These are phyloP conservation scores for Pseudocercospora ulei DNA, from an alignment of 2,329 filamentous ascomycete genomes.

Conservation along the genomic window DNA sequence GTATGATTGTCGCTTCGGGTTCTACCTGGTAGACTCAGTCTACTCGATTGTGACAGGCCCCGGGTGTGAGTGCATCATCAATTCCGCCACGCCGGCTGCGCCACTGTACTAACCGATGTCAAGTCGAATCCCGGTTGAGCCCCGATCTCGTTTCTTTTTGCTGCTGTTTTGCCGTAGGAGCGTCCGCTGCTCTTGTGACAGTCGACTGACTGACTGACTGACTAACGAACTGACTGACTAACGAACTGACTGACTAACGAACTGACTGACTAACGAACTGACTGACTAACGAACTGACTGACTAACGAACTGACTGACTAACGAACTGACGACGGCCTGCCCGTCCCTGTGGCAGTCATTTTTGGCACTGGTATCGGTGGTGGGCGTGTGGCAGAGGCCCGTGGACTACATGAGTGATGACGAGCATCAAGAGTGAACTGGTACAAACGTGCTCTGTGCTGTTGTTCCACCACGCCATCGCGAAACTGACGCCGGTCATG, in stretches of 20 bases:
- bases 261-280: no score
- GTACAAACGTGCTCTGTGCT: neutral
- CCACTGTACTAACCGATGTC: no score
- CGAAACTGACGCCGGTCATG: neutral
- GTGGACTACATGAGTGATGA: neutral
- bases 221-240: no score
- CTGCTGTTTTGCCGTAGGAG: neutral
- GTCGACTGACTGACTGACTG: neutral
- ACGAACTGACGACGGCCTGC: neutral
- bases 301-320: no score
- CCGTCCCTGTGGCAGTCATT: neutral
- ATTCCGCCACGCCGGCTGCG: neutral
- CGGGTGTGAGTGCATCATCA: conserved; percentile 4
- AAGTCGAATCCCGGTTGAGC: conserved; percentile 20
- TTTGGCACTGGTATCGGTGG: neutral
- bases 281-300: no score
- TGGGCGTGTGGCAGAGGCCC: neutral
- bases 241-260: no score
- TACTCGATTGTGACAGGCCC: conserved; percentile 24
- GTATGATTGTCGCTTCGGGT: conserved; percentile 27
- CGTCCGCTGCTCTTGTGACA: neutral
- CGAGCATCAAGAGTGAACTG: neutral
- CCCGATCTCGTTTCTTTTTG: conserved; percentile 4
- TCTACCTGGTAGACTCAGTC: conserved; percentile 16
- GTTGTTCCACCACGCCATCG: neutral